Percentiles rank a stretch among this genome's conserved stretches.
These are phyloP conservation scores for Mortierella sp. DNA, from an alignment of 371 early-diverging fungal genomes.

Conservation along the genomic window DNA sequence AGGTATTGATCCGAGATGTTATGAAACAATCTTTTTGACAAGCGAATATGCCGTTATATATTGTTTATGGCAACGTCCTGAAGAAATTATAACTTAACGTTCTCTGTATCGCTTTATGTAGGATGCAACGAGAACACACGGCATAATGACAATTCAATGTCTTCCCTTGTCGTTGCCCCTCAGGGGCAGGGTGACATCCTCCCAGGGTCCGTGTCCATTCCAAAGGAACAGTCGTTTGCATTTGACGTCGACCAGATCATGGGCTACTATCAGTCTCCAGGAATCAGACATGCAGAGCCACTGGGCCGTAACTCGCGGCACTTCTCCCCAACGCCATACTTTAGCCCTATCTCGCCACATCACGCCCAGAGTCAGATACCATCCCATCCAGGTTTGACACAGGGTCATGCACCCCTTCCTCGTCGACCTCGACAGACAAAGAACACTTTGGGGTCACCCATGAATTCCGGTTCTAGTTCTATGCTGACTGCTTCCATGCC, in stretches of 20 bases:
- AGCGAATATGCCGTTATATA: too few species aligned
- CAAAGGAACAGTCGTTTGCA: constrained; percentile 26
- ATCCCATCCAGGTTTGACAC: constrained; percentile 27
- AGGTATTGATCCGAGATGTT: constrained; percentile 4
- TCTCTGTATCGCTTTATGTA: neutral
- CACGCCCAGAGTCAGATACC: constrained; percentile 10
- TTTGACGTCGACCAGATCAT: constrained; percentile 39
- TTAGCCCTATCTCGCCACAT: constrained; percentile 20
- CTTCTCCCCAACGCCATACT: constrained; percentile 35
- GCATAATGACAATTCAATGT: constrained; percentile 12
- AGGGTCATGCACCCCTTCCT: constrained; percentile 33
- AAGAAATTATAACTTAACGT: too few species aligned
- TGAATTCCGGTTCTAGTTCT: neutral
- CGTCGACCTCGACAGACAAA: constrained; percentile 31
- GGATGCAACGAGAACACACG: constrained; percentile 30
- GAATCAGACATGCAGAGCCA: constrained; percentile 11
- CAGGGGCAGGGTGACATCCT: neutral
- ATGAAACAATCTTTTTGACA: too few species aligned
- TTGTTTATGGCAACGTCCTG: too few species aligned
- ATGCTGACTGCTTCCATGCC: neutral
- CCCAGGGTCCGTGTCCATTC: neutral
- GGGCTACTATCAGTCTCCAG: constrained; percentile 25
- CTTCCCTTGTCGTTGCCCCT: constrained; percentile 4
- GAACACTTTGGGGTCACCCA: constrained; percentile 15
- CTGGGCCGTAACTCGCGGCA: constrained; percentile 28